A percentile compares a stretch with the other conserved stretches of the same genome.
These are phyloP conservation scores for Nicotiana attenuata DNA, from an alignment of 257 asterid genomes.

Conservation along the genomic window DNA sequence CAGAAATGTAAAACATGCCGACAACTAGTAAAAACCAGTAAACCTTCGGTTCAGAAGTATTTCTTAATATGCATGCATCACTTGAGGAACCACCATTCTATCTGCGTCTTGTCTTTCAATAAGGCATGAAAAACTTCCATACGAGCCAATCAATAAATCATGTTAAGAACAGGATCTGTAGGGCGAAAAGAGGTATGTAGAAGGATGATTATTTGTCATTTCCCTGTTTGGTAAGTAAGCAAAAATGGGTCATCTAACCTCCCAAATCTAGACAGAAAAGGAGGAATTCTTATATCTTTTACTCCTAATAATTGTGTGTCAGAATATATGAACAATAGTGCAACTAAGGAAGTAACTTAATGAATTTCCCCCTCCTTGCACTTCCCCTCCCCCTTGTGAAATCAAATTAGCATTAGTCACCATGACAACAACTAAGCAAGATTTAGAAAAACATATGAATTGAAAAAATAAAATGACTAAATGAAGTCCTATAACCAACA, in stretches of 20 bases:
- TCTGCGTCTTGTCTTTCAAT: background rate
- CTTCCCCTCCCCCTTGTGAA: background rate
- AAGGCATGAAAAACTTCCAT: background rate
- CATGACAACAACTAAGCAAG: background rate
- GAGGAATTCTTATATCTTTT: background rate
- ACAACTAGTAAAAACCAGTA: background rate
- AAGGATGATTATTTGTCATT: background rate
- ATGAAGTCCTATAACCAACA: background rate
- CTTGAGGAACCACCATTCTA: background rate
- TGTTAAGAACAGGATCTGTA: background rate
- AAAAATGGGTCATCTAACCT: background rate
- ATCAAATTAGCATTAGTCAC: conserved; percentile 1
- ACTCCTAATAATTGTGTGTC: background rate
- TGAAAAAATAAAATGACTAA: background rate
- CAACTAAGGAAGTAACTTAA: background rate
- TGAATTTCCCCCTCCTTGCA: background rate
- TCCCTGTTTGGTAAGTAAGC: background rate
- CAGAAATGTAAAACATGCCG: background rate
- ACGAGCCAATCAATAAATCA: background rate
- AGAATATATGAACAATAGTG: background rate
- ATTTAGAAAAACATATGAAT: background rate
- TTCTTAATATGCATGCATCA: background rate
- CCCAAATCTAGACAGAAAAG: background rate
- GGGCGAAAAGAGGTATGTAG: background rate
- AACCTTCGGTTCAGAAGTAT: background rate